Base-by-base conservation (phyloP, 2,329 filamentous ascomycete genomes). In the Parascedosporium putredinis region DNA sequence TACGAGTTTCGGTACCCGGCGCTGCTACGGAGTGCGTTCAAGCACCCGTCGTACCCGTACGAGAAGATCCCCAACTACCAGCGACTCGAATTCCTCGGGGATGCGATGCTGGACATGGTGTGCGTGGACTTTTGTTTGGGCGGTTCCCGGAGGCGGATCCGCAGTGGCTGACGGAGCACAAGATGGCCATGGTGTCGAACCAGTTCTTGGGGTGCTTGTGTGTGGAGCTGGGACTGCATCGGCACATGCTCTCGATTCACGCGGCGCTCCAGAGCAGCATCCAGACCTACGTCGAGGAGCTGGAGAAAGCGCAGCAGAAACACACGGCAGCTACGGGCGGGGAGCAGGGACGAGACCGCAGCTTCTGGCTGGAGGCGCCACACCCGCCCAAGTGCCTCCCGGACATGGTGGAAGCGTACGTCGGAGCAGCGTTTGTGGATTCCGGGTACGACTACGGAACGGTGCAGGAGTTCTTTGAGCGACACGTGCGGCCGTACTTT, bases 181-280 rank as follows among this genome's bases (percentile, higher is more conserved):
- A 97, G 68, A 96, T 94, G 83, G 88, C 90, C n/a, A 96, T 98
- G 87, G 90, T 93, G 0, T 93, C 88, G 49, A 98, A 98, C 68
- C 89, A 90, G 53, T 98, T 97, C 60, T 75, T 96, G 1, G 88
- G 86, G 1, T 87, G 83, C 16, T 71, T 97, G 3, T 85, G 85
- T 52, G 87, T 94, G 3, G 76, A 79, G 45, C 75, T 97, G 1
- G 83, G 78, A 1, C 84, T 97, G 50, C 82, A 96, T 60, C 78
- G 72, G 45, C 83, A 91, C 60, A 67, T 97, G 14, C 76, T 80
- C 0, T 67, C 73, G 5, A 42, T 51, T 4, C 52, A 54, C 44
- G 29, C 49, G 2, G 24, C 55, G 0, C 56, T 68, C 0, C 64
- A 73, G 29, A 66, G 62, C 16, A 67, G 73, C 42, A 72, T 81